Evolutionary conservation across 306 rosid genomes (phyloP).

Genomic region (Lathyrus aphaca): DNA sequence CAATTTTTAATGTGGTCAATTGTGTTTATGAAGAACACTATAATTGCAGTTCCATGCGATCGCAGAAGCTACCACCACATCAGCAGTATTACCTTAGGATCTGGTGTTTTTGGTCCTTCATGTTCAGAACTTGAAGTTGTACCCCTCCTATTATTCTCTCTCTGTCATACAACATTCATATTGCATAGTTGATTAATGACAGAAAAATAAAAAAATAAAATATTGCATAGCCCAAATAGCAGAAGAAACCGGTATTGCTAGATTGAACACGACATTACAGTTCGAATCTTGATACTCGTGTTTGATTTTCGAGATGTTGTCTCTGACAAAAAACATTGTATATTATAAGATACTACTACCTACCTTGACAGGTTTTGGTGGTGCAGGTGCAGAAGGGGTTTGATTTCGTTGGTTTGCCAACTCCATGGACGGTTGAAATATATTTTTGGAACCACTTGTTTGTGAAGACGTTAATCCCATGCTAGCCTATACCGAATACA

Average conservation of each 20-base stretch:
- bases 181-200: not conserved
- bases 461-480: constrained; percentile 55
- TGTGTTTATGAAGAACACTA: too few species aligned
- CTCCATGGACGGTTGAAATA: constrained; percentile 65
- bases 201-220: not conserved
- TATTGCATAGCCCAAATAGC: too few species aligned
- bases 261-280: too few species aligned
- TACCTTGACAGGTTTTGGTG: constrained; percentile 66
- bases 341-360: not conserved
- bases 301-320: too few species aligned
- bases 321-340: too few species aligned
- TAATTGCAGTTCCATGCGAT: too few species aligned
- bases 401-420: constrained; percentile 64
- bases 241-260: too few species aligned
- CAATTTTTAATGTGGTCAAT: too few species aligned
- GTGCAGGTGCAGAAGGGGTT: constrained; percentile 55
- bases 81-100: constrained; percentile 62
- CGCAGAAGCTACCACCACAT: too few species aligned
- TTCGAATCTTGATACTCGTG: too few species aligned
- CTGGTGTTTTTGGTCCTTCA: constrained; percentile 93
- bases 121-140: constrained; percentile 91
- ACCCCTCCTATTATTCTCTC: constrained; percentile 73
- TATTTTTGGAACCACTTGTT: constrained; percentile 62
- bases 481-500: constrained; percentile 46
- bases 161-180: constrained; percentile 42